Percentiles rank a stretch among this genome's conserved stretches.
These are phyloP conservation scores for Pythium aphanidermatum DNA, from an alignment of 352 stramenopile genomes.

Conservation along the genomic window DNA sequence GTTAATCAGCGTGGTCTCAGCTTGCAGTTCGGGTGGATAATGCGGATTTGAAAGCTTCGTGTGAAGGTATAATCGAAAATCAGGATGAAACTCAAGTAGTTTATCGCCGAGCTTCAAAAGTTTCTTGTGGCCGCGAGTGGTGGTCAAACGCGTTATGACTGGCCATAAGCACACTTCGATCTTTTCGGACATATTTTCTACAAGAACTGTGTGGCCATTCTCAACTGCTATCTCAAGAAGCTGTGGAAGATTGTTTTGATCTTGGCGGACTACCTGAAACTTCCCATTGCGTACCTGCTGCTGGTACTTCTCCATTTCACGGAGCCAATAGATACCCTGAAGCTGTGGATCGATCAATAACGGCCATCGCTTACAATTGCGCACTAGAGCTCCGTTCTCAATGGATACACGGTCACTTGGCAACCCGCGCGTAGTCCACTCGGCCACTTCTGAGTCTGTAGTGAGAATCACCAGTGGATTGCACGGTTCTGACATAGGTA, in stretches of 20 bases:
- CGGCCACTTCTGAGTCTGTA: conserved; percentile 69
- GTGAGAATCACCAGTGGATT: conserved; percentile 72
- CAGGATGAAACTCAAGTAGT: conserved; percentile 69
- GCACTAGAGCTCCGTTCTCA: conserved; percentile 89
- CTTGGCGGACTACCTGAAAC: conserved; percentile 78
- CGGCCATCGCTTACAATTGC: conserved; percentile 74
- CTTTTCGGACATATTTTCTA: conserved; percentile 88
- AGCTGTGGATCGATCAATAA: conserved; percentile 90
- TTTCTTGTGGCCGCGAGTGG: conserved; percentile 66
- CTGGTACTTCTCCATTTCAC: conserved; percentile 72
- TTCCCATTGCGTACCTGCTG: conserved; percentile 28
- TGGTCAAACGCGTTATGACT: conserved; percentile 67
- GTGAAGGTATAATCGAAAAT: conserved; percentile 87
- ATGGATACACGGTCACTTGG: conserved; percentile 86
- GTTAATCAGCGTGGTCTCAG: conserved; percentile 89
- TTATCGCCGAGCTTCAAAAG: conserved; percentile 85
- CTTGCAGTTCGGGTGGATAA: conserved; percentile 88
- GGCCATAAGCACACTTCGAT: conserved; percentile 86
- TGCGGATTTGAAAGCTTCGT: conserved; percentile 93
- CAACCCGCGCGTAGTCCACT: conserved; percentile 82
- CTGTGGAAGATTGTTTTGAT: conserved; percentile 70
- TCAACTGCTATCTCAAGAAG: conserved; percentile 79
- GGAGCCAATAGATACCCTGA: conserved; percentile 87
- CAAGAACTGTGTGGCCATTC: conserved; percentile 65
- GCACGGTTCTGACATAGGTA: conserved; percentile 31